phyloP scores from a whole-genome alignment of 139 green algal genomes.

The Tetraselmis striata region DNA sequence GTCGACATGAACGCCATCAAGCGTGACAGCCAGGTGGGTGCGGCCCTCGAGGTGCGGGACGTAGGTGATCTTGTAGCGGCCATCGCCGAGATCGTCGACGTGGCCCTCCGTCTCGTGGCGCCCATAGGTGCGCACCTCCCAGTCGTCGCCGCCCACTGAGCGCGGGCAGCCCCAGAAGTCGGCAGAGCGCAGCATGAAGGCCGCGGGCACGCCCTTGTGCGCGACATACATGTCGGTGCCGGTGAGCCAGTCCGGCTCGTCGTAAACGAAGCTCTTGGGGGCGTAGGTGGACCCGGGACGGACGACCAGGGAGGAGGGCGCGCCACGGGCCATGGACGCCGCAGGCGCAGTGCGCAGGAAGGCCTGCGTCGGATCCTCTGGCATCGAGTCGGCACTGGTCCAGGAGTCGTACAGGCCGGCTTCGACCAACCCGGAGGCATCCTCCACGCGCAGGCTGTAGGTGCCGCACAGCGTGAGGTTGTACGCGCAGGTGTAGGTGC shows the following conservation, averaged over 20 bases:
- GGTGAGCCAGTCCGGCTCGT: not conserved
- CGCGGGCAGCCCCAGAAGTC: conserved; percentile 12
- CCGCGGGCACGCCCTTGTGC: not conserved
- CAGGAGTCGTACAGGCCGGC: not conserved
- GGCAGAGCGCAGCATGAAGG: conserved; percentile 8
- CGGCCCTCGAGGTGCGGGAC: not conserved
- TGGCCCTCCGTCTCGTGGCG: not conserved
- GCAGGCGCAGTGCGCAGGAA: not conserved
- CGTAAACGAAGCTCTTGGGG: not conserved
- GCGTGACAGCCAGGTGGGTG: not conserved
- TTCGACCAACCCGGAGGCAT: conserved; percentile 3
- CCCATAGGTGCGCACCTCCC: not conserved
- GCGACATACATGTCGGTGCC: not conserved
- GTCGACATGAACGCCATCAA: conserved; percentile 13
- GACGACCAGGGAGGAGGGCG: not conserved
- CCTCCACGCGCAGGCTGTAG: conserved; percentile 16
- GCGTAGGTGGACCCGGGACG: not conserved
- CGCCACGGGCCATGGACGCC: not conserved
- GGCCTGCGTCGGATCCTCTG: not conserved
- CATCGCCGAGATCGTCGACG: not conserved
- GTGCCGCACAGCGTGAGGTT: conserved; percentile 5
- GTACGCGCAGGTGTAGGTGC: conserved; percentile 21
- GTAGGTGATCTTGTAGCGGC: conserved; percentile 5
- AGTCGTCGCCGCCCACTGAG: conserved; percentile 8
- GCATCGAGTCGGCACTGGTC: not conserved